Percentiles rank a stretch among this genome's conserved stretches.
phyloP scores from a whole-genome alignment of 345 rosid species.

The Syzygium aqueum region DNA sequence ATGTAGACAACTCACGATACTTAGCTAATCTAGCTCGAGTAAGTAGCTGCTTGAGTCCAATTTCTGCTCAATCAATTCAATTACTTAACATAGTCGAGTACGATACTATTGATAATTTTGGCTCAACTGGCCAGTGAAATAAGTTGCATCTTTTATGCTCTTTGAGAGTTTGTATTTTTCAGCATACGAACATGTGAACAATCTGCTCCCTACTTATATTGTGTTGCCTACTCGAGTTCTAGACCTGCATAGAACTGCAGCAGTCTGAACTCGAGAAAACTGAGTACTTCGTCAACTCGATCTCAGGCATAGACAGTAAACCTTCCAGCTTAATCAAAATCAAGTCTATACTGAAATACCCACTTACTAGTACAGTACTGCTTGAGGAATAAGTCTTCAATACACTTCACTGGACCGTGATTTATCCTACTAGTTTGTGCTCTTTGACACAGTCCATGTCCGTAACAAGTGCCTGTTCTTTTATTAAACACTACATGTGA shows the following conservation, averaged over 20 bases:
- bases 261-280: neutral
- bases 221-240: neutral
- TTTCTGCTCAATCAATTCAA: neutral
- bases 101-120: neutral
- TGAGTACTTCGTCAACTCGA: neutral
- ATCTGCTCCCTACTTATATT: neutral
- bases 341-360: neutral
- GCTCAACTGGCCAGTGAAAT: neutral
- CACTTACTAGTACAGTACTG: neutral
- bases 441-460: neutral
- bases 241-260: neutral
- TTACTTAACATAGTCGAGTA: neutral
- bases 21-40: neutral
- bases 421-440: neutral
- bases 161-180: neutral
- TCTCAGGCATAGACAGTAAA: neutral
- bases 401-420: neutral
- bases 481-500: neutral
- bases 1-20: neutral
- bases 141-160: neutral
- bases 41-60: neutral
- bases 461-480: neutral
- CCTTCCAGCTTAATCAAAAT: neutral
- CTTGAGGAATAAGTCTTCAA: neutral
- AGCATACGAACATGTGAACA: neutral